phyloP scores from a whole-genome alignment of 2,329 filamentous ascomycete genomes.

The Nemania serpens region DNA sequence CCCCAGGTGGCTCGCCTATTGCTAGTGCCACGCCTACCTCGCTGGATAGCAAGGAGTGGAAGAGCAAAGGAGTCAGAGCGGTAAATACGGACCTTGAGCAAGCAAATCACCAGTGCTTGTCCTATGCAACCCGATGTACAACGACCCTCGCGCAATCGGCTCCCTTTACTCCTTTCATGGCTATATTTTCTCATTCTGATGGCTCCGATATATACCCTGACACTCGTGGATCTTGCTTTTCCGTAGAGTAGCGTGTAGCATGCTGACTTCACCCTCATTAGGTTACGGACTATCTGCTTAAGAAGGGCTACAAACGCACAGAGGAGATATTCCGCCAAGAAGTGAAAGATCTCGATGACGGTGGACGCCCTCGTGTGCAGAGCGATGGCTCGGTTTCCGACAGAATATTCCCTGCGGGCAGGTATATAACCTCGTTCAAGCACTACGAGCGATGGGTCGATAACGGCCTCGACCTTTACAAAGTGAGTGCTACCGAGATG shows the following conservation, averaged over 20 bases:
- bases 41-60: too few relatives aligned
- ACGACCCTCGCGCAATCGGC: neutral
- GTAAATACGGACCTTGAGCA: neutral
- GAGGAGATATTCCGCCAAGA: conserved; percentile 93
- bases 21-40: too few relatives aligned
- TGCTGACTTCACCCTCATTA: conserved; percentile 36
- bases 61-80: neutral
- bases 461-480: conserved; percentile 91
- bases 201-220: too few relatives aligned
- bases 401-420: conserved; percentile 51
- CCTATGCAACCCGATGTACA: neutral
- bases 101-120: neutral
- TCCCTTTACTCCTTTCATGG: neutral
- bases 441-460: conserved; percentile 84
- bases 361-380: conserved; percentile 72
- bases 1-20: too few relatives aligned
- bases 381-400: conserved; percentile 70
- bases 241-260: neutral
- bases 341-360: conserved; percentile 79
- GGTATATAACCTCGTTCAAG: conserved; percentile 76
- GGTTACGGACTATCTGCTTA: conserved; percentile 92
- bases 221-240: too few relatives aligned
- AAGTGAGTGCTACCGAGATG: conserved; percentile 55
- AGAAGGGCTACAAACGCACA: conserved; percentile 91
- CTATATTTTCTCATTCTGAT: neutral